Percentiles rank a stretch among this genome's conserved stretches.
These are phyloP conservation scores for Arachnopeziza araneosa DNA, from an alignment of 2,329 filamentous ascomycete species.

Conservation along the genomic window DNA sequence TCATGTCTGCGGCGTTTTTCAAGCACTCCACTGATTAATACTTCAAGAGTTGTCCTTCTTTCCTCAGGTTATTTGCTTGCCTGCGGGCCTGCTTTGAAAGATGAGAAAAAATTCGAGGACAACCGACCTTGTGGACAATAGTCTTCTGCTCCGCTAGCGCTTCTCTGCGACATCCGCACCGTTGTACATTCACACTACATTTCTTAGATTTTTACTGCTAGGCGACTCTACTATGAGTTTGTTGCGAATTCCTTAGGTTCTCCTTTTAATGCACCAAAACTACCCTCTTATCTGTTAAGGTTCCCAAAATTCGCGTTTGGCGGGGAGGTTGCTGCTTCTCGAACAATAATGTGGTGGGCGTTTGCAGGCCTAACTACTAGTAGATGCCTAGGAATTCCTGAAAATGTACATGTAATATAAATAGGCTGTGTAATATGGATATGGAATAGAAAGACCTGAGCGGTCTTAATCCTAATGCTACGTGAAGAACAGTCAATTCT, in stretches of 20 bases:
- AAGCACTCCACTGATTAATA: background rate
- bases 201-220: background rate
- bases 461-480: background rate
- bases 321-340: background rate
- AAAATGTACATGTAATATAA: conserved; percentile 2
- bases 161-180: background rate
- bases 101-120: background rate
- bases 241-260: background rate
- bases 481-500: background rate
- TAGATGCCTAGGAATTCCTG: background rate
- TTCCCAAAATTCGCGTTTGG: background rate
- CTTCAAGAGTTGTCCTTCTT: background rate
- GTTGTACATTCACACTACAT: background rate
- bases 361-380: background rate
- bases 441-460: background rate
- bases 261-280: background rate
- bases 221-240: background rate
- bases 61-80: background rate
- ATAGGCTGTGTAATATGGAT: background rate
- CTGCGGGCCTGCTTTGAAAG: background rate
- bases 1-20: background rate
- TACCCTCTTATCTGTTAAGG: background rate
- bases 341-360: background rate
- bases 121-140: background rate
- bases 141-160: background rate